Percentiles rank a stretch among this genome's conserved stretches.
phyloP scores from a whole-genome alignment of 129 eudicot genomes.

The Solidago caesia region DNA sequence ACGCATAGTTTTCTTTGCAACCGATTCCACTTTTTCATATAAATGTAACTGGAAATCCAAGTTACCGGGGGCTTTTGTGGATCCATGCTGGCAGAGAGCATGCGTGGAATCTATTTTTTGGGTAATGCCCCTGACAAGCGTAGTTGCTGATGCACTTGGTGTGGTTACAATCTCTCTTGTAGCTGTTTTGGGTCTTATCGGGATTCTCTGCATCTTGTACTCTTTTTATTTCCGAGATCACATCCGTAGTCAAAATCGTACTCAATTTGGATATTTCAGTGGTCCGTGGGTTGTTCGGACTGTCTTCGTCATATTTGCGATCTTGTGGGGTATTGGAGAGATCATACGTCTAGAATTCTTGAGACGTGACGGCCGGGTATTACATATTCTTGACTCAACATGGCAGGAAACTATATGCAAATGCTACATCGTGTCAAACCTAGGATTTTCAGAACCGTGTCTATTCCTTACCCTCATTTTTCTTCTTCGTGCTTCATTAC shows the following conservation, averaged over 20 bases:
- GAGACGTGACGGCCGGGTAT: constrained; percentile 59
- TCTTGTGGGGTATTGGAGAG: constrained; percentile 92
- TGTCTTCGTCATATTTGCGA: constrained; percentile 49
- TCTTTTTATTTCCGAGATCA: constrained; percentile 68
- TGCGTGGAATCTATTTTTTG: constrained; percentile 83
- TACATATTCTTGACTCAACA: constrained; percentile 45
- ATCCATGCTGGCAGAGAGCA: constrained; percentile 97
- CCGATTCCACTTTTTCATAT: background rate
- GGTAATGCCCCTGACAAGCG: constrained; percentile 96
- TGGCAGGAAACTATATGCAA: constrained; percentile 94
- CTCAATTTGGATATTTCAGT: constrained; percentile 68
- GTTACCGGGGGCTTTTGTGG: constrained; percentile 38
- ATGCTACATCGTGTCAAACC: constrained; percentile 80
- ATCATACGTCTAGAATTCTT: constrained; percentile 58
- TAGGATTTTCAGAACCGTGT: constrained; percentile 95
- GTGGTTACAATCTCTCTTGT: constrained; percentile 88
- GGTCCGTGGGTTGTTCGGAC: constrained; percentile 94
- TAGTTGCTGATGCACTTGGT: constrained; percentile 96
- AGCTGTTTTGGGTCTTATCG: constrained; percentile 52
- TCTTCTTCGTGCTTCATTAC: constrained; percentile 85
- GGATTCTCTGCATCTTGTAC: constrained; percentile 70
- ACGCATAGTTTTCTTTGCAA: background rate
- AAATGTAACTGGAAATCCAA: constrained; percentile 32
- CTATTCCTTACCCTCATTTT: constrained; percentile 66
- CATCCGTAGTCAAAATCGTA: constrained; percentile 46